Evolutionary conservation across 768 basidiomycete species (phyloP), one percentile per base, ranked within the genome.

Genomic region (Ephemerocybe angulata): DNA sequence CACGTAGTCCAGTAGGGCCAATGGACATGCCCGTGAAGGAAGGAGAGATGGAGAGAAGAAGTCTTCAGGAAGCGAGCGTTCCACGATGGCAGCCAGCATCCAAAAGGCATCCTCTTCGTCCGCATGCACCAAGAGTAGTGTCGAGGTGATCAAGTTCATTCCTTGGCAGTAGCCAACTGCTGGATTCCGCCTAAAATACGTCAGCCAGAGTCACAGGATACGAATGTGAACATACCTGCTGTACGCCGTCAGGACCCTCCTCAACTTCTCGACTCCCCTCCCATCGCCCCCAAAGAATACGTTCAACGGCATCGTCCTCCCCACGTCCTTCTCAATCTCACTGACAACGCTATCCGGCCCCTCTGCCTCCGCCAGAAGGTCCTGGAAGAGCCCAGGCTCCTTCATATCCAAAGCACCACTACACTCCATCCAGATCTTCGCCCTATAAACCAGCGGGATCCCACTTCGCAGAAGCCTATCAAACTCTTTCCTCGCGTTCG

Each of bases 91-190:
- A 0, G 85, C 75, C 11, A 98, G 86, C 29, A 89, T 88, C 95
- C 95, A 98, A 65, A 97, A 98, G 0, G 96, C 96, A 57, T 96
- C 93, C 72, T 98, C 95, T 69, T 99, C 96, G 59, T 96, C 88
- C 0, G 93, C 91, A 59, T 96, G 87, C 0, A 93, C 92, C 1
- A 99, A 81, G 0, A 99, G 79, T 2, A 99, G 77, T 0, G 96
- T 98, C 2, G 97, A 98, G 0, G 95, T 91, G 59, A 99, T 85
- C 55, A 98, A 84, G 68, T 97, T 94, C 90, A 95, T 94, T 43
- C 91, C 90, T 70, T 95, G 93, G 60, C 90, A 96, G 65, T 97
- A 98, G 0, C 97, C 97, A 5, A 98, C 92, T 0, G 82, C 76
- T 0, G 93, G 88, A 67, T 98, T 96, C 41, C 93, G 93, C 50